A percentile compares a stretch with the other conserved stretches of the same genome.
Evolutionary conservation across 257 asterid genomes (phyloP).

Genomic region (Asclepias syriaca): DNA sequence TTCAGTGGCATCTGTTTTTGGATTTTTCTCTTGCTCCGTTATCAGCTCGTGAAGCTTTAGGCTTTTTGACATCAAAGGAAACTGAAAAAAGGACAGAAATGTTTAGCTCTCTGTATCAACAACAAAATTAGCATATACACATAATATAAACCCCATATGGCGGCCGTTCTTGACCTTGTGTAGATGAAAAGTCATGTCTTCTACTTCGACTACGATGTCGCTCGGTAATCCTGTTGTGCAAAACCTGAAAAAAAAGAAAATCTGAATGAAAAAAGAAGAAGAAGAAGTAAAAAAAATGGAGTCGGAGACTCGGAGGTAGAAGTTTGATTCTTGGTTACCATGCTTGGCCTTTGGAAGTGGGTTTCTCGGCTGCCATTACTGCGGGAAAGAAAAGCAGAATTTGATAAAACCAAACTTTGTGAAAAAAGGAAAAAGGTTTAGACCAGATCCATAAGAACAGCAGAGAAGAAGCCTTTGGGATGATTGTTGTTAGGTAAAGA

Average conservation of each 20-base stretch:
- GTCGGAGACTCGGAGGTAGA: background rate
- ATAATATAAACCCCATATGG: background rate
- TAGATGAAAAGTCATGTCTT: constrained; percentile 86
- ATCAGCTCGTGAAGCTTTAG: constrained; percentile 80
- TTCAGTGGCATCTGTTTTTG: constrained; percentile 22
- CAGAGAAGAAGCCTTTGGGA: background rate
- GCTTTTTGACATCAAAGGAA: constrained; percentile 89
- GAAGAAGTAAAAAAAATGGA: too few relatives aligned
- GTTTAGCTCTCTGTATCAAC: background rate
- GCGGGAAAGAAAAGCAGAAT: background rate
- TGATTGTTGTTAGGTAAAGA: background rate
- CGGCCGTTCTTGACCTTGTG: constrained; percentile 53
- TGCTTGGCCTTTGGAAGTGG: constrained; percentile 86
- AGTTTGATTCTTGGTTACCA: constrained; percentile 41
- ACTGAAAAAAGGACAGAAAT: constrained; percentile 34
- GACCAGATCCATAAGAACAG: constrained; percentile 39
- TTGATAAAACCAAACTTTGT: background rate
- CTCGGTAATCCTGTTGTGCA: constrained; percentile 96
- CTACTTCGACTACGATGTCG: constrained; percentile 73
- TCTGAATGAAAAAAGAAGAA: background rate
- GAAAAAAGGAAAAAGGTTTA: background rate
- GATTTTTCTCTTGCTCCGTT: constrained; percentile 61
- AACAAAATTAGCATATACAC: background rate
- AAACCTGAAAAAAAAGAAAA: constrained; percentile 48
- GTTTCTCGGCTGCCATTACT: constrained; percentile 61